These are phyloP conservation scores for Amoebophrya sp. DNA, from an alignment of 169 alveolate species.

Conservation along the genomic window DNA sequence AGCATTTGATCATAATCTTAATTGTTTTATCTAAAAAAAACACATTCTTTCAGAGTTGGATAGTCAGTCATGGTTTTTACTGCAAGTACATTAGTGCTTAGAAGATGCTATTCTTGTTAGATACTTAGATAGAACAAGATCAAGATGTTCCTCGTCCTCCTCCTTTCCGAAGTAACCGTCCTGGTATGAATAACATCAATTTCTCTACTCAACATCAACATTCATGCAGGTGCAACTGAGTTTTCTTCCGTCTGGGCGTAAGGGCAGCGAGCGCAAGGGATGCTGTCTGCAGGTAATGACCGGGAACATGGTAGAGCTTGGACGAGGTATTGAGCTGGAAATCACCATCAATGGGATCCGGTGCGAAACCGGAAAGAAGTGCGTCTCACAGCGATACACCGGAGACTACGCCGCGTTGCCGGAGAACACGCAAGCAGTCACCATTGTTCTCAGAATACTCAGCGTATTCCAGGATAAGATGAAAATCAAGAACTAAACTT, in stretches of 20 bases:
- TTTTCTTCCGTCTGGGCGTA: not conserved
- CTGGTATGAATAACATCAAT: no score
- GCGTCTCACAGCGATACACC: not conserved
- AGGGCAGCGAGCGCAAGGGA: not conserved
- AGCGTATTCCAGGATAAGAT: not conserved
- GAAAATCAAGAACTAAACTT: conserved; percentile 5
- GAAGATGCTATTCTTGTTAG: no score
- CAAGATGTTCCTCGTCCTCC: no score
- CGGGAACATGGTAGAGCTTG: not conserved
- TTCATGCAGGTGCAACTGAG: not conserved
- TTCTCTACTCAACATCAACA: not conserved
- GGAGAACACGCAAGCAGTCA: not conserved
- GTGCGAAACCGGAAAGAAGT: conserved; percentile 1
- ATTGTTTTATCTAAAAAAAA: no score
- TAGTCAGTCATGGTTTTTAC: no score
- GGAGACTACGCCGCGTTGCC: not conserved
- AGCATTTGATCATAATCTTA: no score
- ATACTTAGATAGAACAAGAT: no score
- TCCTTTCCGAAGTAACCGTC: no score
- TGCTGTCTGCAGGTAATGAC: not conserved
- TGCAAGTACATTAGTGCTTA: no score
- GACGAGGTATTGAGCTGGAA: not conserved
- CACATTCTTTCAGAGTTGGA: no score
- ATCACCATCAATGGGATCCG: not conserved
- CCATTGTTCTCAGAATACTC: not conserved